Conservation (phyloP, 2,329 filamentous ascomycete species). For the Epichloe coenophiala region DNA sequence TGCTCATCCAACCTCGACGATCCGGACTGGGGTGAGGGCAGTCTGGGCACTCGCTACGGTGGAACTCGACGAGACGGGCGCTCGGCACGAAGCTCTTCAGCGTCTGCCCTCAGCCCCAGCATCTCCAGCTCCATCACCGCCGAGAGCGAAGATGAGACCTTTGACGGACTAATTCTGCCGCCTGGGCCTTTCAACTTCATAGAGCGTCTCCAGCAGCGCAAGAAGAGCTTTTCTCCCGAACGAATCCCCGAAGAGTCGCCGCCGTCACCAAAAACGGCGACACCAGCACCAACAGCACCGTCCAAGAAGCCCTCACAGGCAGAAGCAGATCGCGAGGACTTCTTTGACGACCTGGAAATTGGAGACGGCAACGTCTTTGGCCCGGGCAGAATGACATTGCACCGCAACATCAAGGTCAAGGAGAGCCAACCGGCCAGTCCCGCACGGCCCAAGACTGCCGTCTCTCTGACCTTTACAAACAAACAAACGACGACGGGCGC, state of each 20-base stretch:
- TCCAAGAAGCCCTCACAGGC: slow-evolving; percentile 19
- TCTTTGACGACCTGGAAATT: slow-evolving; percentile 76
- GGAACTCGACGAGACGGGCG: slow-evolving; percentile 71
- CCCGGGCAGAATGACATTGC: slow-evolving; percentile 66
- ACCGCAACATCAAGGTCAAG: slow-evolving; percentile 86
- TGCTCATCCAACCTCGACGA: slow-evolving; percentile 50
- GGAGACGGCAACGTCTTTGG: slow-evolving; percentile 73
- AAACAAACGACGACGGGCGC: slow-evolving; percentile 33
- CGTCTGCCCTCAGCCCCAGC: slow-evolving; percentile 83
- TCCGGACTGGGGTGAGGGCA: slow-evolving; percentile 89
- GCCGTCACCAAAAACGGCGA: background rate
- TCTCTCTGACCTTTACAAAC: slow-evolving; percentile 85
- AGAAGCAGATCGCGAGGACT: slow-evolving; percentile 54
- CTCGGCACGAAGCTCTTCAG: slow-evolving; percentile 72
- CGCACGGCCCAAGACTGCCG: slow-evolving; percentile 56
- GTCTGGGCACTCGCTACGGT: slow-evolving; percentile 77
- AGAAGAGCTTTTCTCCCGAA: slow-evolving; percentile 45
- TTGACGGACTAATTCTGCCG: slow-evolving; percentile 81
- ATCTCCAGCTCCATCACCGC: slow-evolving; percentile 80
- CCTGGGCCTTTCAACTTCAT: slow-evolving; percentile 71
- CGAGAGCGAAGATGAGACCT: slow-evolving; percentile 86
- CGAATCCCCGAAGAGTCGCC: slow-evolving; percentile 26
- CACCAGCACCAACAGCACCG: background rate
- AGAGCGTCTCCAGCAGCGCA: slow-evolving; percentile 61
- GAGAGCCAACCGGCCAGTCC: slow-evolving; percentile 55